A percentile compares a stretch with the other conserved stretches of the same genome.
Evolutionary conservation across 163 green algal genomes (phyloP).

Genomic region (Volvox carteri): DNA sequence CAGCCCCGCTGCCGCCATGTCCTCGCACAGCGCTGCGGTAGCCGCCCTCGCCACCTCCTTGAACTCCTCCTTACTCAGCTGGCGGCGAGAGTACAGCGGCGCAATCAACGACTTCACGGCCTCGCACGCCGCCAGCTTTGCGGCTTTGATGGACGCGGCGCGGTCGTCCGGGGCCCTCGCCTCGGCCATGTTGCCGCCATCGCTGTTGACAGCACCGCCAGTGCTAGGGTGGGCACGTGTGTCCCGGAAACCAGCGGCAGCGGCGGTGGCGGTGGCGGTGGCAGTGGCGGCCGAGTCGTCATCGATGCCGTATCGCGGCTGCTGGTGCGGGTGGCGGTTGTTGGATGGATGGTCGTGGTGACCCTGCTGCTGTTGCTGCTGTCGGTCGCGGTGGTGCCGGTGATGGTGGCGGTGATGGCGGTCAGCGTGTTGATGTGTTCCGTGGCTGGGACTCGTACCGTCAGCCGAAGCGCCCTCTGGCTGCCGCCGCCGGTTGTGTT

Average conservation of each 20-base stretch:
- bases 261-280: background rate
- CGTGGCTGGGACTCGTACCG: too few relatives aligned
- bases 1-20: constrained; percentile 19
- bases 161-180: too few relatives aligned
- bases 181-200: background rate
- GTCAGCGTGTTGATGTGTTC: too few relatives aligned
- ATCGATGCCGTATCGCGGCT: background rate
- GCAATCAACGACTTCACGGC: constrained; percentile 7
- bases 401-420: too few relatives aligned
- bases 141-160: background rate
- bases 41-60: constrained; percentile 22
- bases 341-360: too few relatives aligned
- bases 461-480: background rate
- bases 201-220: background rate
- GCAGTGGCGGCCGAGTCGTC: background rate
- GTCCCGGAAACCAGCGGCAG: too few relatives aligned
- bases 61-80: constrained; percentile 21
- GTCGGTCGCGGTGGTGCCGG: too few relatives aligned
- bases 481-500: background rate
- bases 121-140: constrained; percentile 1
- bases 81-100: background rate
- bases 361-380: too few relatives aligned
- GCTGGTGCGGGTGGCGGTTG: background rate
- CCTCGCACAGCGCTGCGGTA: constrained; percentile 8
- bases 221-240: background rate